Evolutionary conservation across 129 eudicot species (phyloP), one percentile per base, ranked within the genome.

Genomic region (Lonicera japonica): DNA sequence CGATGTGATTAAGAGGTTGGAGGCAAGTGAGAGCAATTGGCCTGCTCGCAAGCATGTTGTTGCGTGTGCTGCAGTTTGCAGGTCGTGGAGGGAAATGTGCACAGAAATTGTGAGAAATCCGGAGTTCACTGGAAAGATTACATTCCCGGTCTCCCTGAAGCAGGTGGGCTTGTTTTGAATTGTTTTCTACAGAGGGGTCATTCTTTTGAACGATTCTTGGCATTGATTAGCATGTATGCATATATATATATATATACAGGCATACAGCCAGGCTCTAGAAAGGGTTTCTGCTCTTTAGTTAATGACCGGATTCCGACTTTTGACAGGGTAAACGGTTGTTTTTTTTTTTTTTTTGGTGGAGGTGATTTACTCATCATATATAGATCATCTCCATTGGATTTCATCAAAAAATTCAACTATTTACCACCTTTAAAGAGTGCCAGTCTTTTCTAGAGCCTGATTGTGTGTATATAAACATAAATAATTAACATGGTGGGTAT

Each of bases 11-110:
- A 79, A 87, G 73, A 70, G 97, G 63, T 73, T 90, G 75, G 97
- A 90, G 69, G 90, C 80, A 50, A 87, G 95, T 67, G 95, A 87
- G 78, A 81, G 79, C 54, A 72, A 82, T 5, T 90, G 97, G 97
- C 95, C 97, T 36, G 81, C 87, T 54, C 73, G 95, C 43, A 86
- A 75, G 69, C 86, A 90, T 61, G 94, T 90, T 9, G 97, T 90
- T 63, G 95, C 95, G 0, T 90, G 95, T 82, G 94, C 95, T 5
- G 77, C 94, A 16, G 97, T 90, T 56, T 90, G 97, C 72, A 69
- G 86, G 56, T 86, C 95, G 9, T 90, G 97, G 97, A 84, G 97
- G 64, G 83, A 79, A 41, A 83, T 90, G 95, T 90, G 97, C 64
- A 83, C 77, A 50, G 97, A 90, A 79, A 81, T 90, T 54, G 97